Evolutionary conservation across 2,329 filamentous ascomycete genomes (phyloP).

Genomic region (Nigrospora sphaerica): DNA sequence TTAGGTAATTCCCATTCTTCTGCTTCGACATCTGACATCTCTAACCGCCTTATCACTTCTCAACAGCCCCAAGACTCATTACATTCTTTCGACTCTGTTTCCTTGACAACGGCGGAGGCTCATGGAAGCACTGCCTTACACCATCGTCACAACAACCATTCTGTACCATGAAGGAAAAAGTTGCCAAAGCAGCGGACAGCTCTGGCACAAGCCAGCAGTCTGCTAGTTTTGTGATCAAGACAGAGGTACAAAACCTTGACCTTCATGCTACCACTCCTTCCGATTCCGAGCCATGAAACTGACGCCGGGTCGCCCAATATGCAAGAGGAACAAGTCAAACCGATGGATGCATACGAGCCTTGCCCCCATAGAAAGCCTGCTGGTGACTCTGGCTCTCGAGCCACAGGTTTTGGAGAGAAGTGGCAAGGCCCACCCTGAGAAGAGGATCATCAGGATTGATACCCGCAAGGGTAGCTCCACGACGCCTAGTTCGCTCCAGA

Average conservation of each 20-base stretch:
- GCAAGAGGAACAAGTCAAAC: too few relatives aligned
- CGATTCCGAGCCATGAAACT: neutral
- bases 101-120: neutral
- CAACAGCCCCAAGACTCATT: neutral
- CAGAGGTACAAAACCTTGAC: neutral
- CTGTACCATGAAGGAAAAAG: neutral
- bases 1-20: too few relatives aligned
- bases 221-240: neutral
- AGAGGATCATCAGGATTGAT: too few relatives aligned
- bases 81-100: neutral
- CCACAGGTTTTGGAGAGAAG: neutral
- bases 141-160: neutral
- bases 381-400: neutral
- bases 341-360: too few relatives aligned
- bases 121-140: neutral
- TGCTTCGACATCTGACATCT: too few relatives aligned
- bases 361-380: too few relatives aligned
- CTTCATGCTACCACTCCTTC: neutral
- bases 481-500: too few relatives aligned
- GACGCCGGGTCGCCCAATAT: neutral
- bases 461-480: too few relatives aligned
- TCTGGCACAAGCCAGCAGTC: neutral
- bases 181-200: neutral
- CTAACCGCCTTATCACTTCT: too few relatives aligned
- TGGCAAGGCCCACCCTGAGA: neutral